A percentile compares a stretch with the other conserved stretches of the same genome.
Conservation (phyloP, 2,329 filamentous ascomycete species). For the Ophiostoma ulmi region DNA sequence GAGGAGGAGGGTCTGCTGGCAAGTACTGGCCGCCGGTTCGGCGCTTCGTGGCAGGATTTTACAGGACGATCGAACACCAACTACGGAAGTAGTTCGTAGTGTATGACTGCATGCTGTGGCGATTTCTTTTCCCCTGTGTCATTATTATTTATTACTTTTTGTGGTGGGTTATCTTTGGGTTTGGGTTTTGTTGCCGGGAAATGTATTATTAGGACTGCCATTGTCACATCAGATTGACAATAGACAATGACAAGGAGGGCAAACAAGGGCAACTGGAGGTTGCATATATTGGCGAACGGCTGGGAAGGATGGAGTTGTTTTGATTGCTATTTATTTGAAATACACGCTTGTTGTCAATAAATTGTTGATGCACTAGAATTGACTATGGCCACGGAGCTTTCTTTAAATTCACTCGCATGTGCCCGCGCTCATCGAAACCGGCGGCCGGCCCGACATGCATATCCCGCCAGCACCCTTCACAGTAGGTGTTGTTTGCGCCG, state of each 20-base stretch:
- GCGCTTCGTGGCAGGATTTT: conserved; percentile 84
- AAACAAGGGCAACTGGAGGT: background rate
- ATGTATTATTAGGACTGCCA: background rate
- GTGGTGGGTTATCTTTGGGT: background rate
- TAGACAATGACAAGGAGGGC: background rate
- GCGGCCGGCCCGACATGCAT: conserved; percentile 68
- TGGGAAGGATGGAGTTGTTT: background rate
- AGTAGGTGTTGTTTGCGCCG: conserved; percentile 53
- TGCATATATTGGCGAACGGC: conserved; percentile 13
- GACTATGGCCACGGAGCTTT: background rate
- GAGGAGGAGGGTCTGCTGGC: conserved; percentile 91
- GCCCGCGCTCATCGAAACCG: conserved; percentile 63
- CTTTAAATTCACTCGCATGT: conserved; percentile 54
- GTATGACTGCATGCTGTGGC: background rate
- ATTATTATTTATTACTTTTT: conserved; percentile 11
- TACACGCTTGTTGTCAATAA: conserved; percentile 5
- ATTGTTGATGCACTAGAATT: background rate
- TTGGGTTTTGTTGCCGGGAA: background rate
- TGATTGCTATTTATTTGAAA: background rate
- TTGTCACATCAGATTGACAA: conserved; percentile 6
- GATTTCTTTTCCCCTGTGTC: background rate
- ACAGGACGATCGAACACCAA: conserved; percentile 50
- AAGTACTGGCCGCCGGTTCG: conserved; percentile 73
- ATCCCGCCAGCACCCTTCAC: conserved; percentile 71
- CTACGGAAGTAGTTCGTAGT: conserved; percentile 9